A percentile compares a stretch with the other conserved stretches of the same genome.
Conservation (phyloP, 495 filamentous ascomycete genomes). For the Astrothelium macrocarpum region DNA sequence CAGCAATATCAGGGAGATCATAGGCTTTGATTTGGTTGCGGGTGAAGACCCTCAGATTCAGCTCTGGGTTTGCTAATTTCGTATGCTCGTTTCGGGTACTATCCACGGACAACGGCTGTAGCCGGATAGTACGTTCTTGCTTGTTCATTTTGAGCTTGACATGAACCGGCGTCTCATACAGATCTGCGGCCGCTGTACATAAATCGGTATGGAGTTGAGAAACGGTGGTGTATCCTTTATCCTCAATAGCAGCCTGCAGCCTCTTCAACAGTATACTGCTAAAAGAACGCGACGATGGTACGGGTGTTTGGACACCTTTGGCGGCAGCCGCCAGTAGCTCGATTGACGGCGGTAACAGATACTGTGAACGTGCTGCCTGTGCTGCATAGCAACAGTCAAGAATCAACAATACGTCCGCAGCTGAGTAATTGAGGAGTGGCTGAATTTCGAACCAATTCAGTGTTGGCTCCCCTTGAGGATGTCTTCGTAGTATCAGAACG, state of each 20-base stretch:
- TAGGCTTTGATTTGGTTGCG: neutral
- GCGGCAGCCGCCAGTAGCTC: neutral
- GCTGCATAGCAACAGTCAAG: neutral
- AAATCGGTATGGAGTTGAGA: neutral
- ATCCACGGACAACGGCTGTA: neutral
- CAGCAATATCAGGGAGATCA: neutral
- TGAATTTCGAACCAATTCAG: neutral
- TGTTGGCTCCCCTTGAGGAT: neutral
- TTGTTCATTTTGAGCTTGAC: neutral
- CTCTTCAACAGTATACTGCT: neutral
- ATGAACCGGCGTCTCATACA: neutral
- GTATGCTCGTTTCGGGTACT: neutral
- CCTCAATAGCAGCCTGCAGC: neutral
- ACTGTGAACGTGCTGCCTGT: neutral
- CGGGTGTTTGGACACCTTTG: neutral
- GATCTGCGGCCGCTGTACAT: neutral
- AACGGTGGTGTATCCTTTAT: neutral
- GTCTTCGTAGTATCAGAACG: neutral
- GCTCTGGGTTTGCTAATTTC: neutral
- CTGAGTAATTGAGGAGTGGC: neutral
- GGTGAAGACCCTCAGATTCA: neutral
- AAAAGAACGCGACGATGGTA: neutral
- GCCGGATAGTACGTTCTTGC: neutral
- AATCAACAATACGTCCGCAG: neutral
- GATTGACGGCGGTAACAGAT: neutral